Evolutionary conservation across 2,329 filamentous ascomycete species (phyloP), one percentile per base, ranked within the genome.

Genomic region (Orbilia blumenaviensis): DNA sequence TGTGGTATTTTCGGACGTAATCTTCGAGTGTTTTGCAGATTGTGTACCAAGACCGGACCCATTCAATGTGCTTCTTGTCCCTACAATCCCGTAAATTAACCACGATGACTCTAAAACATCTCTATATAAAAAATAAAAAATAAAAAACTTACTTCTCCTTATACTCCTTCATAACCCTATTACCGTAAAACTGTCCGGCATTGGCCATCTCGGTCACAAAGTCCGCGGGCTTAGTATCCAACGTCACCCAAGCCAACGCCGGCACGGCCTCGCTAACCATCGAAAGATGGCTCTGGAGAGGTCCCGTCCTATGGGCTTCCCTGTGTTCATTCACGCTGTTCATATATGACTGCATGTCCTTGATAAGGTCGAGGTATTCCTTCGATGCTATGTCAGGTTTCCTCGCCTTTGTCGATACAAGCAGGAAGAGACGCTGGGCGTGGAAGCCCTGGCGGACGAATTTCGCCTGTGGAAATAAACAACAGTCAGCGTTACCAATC

Each of bases 141-240:
- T n/a, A n/a, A n/a, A n/a, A n/a, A 42, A 38, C 87, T 79, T 82
- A 91, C 89, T 89, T 91, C 78, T 92, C 94, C 84, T 96, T 97
- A 83, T 91, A 90, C 80, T 96, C 91, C 84, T 93, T 96, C 79
- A 98, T 85, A 38, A 99, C 92, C 80, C 94, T 89, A 85, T 99
- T 98, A 34, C 95, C 95, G 80, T 92, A 97, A 85, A 96, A 96
- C 82, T 98, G 91, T 42, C 94, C 92, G 60, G 93, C 91, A 29
- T 90, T 90, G 18, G 96, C 86, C 73, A 90, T 90, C 79, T 97
- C 94, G 52, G 90, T 90, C 52, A 98, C 91, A 80, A 94, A 92
- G 81, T 95, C 94, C 78, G 88, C 90, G 1, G 95, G 95, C 82
- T 93, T 93, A 78, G 85, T 87, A 62, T 96, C 92, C 56, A 95